Percentiles rank a stretch among this genome's conserved stretches.
Evolutionary conservation across 805 yeast genomes (phyloP).

Genomic region (Tetrapisispora phaffii): DNA sequence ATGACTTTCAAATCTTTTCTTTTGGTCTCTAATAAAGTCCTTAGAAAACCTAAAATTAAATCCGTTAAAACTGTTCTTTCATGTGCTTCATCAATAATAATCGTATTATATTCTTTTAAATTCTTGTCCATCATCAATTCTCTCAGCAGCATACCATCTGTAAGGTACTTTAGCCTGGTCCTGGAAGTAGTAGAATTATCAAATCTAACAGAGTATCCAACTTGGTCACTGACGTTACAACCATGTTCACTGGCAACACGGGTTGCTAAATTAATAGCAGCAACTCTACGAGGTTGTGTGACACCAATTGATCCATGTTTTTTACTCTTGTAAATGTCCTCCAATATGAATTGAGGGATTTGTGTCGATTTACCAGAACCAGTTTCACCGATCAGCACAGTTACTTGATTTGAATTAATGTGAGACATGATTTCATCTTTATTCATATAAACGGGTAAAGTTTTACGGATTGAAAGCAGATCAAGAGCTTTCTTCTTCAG

Average conservation of each 20-base stretch:
- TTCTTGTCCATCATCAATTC: conserved; percentile 72
- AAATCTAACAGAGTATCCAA: conserved; percentile 90
- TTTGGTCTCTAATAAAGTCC: conserved; percentile 43
- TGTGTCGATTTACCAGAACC: conserved; percentile 98
- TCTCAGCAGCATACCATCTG: conserved; percentile 95
- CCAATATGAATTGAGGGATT: conserved; percentile 82
- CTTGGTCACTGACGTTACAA: conserved; percentile 62
- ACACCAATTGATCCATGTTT: conserved; percentile 61
- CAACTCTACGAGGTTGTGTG: conserved; percentile 96
- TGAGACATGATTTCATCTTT: conserved; percentile 51
- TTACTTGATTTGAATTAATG: conserved; percentile 49
- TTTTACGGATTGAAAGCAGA: conserved; percentile 43
- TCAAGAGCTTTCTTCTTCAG: conserved; percentile 32
- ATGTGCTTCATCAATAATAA: conserved; percentile 93
- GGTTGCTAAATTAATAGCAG: conserved; percentile 87
- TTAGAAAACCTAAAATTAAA: conserved; percentile 78
- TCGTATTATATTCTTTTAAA: conserved; percentile 57
- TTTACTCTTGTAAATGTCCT: conserved; percentile 21
- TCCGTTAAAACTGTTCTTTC: conserved; percentile 92
- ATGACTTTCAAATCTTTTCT: conserved; percentile 56
- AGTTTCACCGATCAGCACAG: conserved; percentile 87
- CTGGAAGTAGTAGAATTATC: conserved; percentile 51
- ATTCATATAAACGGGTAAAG: conserved; percentile 69
- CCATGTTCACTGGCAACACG: conserved; percentile 90
- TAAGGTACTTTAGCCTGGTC: conserved; percentile 74